Base-by-base conservation (phyloP, 2,329 filamentous ascomycete genomes). In the Trichoderma brevicompactum region DNA sequence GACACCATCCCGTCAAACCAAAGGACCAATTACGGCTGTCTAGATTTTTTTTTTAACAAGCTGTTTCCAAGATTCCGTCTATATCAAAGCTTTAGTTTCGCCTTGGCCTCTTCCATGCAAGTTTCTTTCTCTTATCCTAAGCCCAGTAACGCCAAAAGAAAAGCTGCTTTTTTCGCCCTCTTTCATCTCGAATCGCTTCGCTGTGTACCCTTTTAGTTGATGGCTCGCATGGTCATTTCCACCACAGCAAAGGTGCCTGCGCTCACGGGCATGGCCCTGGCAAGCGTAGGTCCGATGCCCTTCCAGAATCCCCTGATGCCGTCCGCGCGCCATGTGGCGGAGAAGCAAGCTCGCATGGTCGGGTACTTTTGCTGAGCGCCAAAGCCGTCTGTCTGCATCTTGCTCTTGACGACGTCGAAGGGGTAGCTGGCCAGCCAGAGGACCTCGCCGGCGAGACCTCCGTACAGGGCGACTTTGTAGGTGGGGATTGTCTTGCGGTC, bases 331-430 rank as follows among this genome's bases (percentile, higher is more conserved):
- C 86, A 96, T 2, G 90, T 96, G 83, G 96, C 88, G 66, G 83
- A 85, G 78, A 98, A 96, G 81, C 92, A 96, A 79, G 96, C 91
- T 59, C 89, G 86, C 94, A 97, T 97, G 64, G 82, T 89, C 76
- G 81, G 86, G 80, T 91, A 99, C 75, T 84, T 85, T 81, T 89
- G 88, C 68, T 85, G 80, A 55, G 77, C 68, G 5, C 92, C 92
- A 75, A 97, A 95, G 0, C 92, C 94, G 79, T 99, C 95, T 66
- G 90, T 97, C 85, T 99, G 95, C 94, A 98, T 97, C 87, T 97
- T 98, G 80, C 92, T 97, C 90, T 99, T 99, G 79, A 99, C 80
- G 34, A 99, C 94, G 79, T 99, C 95, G 70, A 99, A 90, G 23
- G 95, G 95, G 80, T 99, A 99, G 75, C 92, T 96, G 41, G 85